phyloP scores from a whole-genome alignment of 2,329 filamentous ascomycete genomes.

The Calonectria henricotiae region DNA sequence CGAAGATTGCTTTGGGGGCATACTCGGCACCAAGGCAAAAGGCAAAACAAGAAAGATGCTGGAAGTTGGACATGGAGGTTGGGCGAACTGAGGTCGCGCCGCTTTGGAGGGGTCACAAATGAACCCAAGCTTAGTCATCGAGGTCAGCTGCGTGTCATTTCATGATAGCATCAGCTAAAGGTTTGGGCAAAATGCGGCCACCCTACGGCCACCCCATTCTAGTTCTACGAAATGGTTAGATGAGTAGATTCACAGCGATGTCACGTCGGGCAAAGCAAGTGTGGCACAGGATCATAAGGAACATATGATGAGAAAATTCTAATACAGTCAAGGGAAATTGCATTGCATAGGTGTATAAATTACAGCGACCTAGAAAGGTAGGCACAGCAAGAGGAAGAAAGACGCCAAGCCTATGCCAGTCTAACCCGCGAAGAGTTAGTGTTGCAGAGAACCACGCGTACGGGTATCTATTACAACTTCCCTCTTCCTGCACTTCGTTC shows the following conservation, averaged over 20 bases:
- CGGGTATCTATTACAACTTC: slow-evolving; percentile 61
- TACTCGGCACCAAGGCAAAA: slow-evolving; percentile 44
- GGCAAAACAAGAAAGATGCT: not conserved
- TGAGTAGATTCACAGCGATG: too few relatives aligned
- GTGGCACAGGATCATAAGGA: not conserved
- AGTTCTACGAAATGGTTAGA: too few relatives aligned
- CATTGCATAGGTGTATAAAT: slow-evolving; percentile 76
- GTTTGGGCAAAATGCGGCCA: not conserved
- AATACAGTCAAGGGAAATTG: slow-evolving; percentile 66
- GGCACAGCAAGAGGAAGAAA: slow-evolving; percentile 64
- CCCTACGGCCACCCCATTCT: too few relatives aligned
- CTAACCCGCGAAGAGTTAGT: slow-evolving; percentile 65
- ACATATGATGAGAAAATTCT: slow-evolving; percentile 4
- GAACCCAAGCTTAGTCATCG: slow-evolving; percentile 26
- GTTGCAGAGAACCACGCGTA: slow-evolving; percentile 59
- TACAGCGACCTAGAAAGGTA: slow-evolving; percentile 72
- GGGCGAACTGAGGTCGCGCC: not conserved
- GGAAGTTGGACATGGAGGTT: not conserved
- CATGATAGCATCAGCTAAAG: not conserved
- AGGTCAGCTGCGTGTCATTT: not conserved
- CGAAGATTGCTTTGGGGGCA: slow-evolving; percentile 61
- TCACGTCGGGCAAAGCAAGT: not conserved
- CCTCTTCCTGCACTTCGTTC: slow-evolving; percentile 64
- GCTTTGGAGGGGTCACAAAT: slow-evolving; percentile 24
- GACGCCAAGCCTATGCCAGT: slow-evolving; percentile 68